Evolutionary conservation across 805 yeast species (phyloP).

Genomic region (Komagataella pastoris): DNA sequence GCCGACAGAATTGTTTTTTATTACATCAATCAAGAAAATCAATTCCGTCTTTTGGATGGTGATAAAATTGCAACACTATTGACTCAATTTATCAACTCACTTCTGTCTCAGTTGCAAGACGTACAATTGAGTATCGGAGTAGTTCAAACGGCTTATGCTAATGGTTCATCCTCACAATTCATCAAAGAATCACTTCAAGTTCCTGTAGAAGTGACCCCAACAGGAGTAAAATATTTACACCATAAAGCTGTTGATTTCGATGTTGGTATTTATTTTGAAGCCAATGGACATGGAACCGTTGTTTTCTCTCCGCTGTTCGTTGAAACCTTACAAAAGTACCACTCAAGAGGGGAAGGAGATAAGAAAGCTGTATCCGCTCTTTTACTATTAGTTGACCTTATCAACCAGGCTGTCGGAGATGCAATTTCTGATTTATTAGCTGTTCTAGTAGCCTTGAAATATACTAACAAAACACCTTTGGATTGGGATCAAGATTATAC

Average conservation of each 20-base stretch:
- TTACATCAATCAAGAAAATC: conserved; percentile 23
- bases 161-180: conserved; percentile 78
- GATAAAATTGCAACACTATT: conserved; percentile 84
- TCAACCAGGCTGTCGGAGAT: conserved; percentile 98
- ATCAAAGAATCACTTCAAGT: conserved; percentile 44
- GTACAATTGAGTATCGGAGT: conserved; percentile 46
- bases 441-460: conserved; percentile 51
- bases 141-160: conserved; percentile 96
- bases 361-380: conserved; percentile 38
- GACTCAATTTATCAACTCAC: conserved; percentile 45
- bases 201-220: conserved; percentile 82
- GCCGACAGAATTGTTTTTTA: conserved; percentile 91
- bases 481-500: conserved; percentile 69
- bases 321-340: conserved; percentile 22
- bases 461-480: conserved; percentile 30
- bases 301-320: conserved; percentile 50
- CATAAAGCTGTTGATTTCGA: conserved; percentile 81
- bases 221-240: conserved; percentile 95
- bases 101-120: conserved; percentile 32
- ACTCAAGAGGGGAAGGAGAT: conserved; percentile 27
- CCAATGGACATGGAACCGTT: conserved; percentile 98
- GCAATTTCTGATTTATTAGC: conserved; percentile 86
- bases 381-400: conserved; percentile 48
- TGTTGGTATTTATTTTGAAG: conserved; percentile 92
- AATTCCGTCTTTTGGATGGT: conserved; percentile 68